Base-by-base conservation (phyloP, 169 alveolate genomes). In the Pseudocohnilembus persalinus region DNA sequence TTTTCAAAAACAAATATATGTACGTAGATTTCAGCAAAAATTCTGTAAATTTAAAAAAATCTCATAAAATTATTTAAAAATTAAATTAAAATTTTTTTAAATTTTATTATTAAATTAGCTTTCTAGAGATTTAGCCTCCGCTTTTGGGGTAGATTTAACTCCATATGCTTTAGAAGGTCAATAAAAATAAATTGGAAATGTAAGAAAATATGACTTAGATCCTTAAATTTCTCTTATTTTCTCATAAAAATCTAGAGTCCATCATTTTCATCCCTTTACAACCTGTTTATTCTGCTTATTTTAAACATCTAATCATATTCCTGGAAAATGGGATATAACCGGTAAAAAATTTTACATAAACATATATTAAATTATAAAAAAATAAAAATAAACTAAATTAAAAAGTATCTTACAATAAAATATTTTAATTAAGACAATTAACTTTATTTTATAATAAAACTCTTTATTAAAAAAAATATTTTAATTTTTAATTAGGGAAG, bases 301-400 rank as follows among this genome's bases (percentile, higher is more conserved):
- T 64, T 79, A 79, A 63, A 34, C 84, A 63, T 29, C 75, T 0
- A 79, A 79, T 79, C 84, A 79, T 31, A 79, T 79, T n/a, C 84
- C 84, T 0, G 84, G 84, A 32, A 79, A 79, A 31, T 79, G 84
- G 84, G 4, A 74, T 0, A 79, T 79, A 0, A 79, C 84, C 27
- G 84, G 84, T 16, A n/a, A n/a, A n/a, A n/a, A n/a, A n/a, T n/a
- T n/a, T n/a, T n/a, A n/a, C n/a, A n/a, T n/a, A n/a, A n/a, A n/a
- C n/a, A n/a, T n/a, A n/a, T n/a, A n/a, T n/a, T n/a, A n/a, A n/a
- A n/a, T n/a, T n/a, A n/a, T n/a, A n/a, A n/a, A n/a, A n/a, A n/a
- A n/a, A n/a, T n/a, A n/a, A n/a, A n/a, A n/a, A n/a, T n/a, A n/a
- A n/a, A n/a, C n/a, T n/a, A n/a, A n/a, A n/a, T n/a, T n/a, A n/a